These are phyloP conservation scores for Hippophae gyantsensis DNA, from an alignment of 306 rosid genomes.

Conservation along the genomic window DNA sequence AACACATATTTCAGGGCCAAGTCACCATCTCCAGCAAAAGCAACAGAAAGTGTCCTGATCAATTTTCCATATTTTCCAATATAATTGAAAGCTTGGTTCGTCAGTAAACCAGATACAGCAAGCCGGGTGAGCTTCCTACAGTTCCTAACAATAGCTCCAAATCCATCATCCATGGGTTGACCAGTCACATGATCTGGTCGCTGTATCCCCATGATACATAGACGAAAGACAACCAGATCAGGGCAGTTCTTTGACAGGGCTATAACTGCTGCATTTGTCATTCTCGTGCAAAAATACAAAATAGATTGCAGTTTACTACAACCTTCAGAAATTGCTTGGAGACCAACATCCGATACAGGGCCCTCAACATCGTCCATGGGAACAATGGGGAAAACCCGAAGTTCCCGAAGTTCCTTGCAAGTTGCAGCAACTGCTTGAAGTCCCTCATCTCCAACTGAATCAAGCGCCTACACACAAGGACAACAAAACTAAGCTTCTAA, in stretches of 20 bases:
- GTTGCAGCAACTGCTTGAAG: conserved; percentile 74
- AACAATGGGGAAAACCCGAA: conserved; percentile 63
- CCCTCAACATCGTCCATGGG: conserved; percentile 48
- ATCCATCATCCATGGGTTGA: conserved; percentile 81
- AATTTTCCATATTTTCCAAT: conserved; percentile 65
- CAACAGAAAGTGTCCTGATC: conserved; percentile 73
- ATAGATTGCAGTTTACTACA: conserved; percentile 68
- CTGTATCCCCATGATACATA: conserved; percentile 67
- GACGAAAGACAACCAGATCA: conserved; percentile 73
- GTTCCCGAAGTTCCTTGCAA: conserved; percentile 73
- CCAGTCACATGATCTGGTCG: conserved; percentile 48
- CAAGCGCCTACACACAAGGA: conserved; percentile 48
- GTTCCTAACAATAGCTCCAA: conserved; percentile 85
- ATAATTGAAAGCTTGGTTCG: conserved; percentile 59
- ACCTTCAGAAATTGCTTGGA: conserved; percentile 78
- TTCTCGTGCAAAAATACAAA: conserved; percentile 60
- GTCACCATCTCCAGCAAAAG: conserved; percentile 76
- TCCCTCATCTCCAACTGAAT: conserved; percentile 74
- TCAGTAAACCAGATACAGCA: conserved; percentile 73
- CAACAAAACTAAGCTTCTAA: conserved; percentile 16
- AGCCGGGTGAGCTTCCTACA: conserved; percentile 89
- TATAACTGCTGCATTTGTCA: conserved; percentile 80
- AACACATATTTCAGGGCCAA: conserved; percentile 47
- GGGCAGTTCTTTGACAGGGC: conserved; percentile 86
- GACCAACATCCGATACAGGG: conserved; percentile 75